Evolutionary conservation across 768 basidiomycete species (phyloP).

Genomic region (Saitozyma sp.): DNA sequence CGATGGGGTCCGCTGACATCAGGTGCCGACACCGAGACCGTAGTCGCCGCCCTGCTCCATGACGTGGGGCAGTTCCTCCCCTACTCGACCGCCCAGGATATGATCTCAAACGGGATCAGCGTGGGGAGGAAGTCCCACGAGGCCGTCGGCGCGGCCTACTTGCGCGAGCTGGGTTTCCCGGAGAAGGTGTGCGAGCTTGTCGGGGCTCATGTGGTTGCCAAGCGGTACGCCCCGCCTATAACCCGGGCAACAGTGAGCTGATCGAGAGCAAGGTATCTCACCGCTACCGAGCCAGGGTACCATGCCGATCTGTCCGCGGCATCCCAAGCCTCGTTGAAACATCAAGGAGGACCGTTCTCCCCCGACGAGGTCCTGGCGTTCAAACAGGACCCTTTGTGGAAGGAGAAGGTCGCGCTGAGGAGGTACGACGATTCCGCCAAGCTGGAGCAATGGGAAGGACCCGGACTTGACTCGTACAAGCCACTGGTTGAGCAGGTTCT

Average conservation of each 20-base stretch:
- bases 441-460: conserved; percentile 5
- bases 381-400: conserved; percentile 6
- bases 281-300: conserved; percentile 15
- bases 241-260: not conserved
- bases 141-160: conserved; percentile 11
- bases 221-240: conserved; percentile 1
- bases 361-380: conserved; percentile 7
- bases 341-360: conserved; percentile 19
- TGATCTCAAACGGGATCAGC: conserved; percentile 4
- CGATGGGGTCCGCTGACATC: too few relatives aligned
- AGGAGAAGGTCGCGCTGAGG: conserved; percentile 16
- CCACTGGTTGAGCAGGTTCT: too few relatives aligned
- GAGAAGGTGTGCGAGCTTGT: conserved; percentile 17
- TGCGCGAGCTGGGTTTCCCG: conserved; percentile 12
- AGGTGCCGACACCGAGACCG: conserved; percentile 15
- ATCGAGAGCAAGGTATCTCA: conserved; percentile 10
- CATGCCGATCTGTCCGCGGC: conserved; percentile 3
- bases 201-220: conserved; percentile 18
- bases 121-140: conserved; percentile 13
- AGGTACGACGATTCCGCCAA: conserved; percentile 19
- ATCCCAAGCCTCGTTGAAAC: conserved; percentile 12
- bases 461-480: conserved; percentile 9
- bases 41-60: conserved; percentile 14
- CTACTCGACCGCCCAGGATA: conserved; percentile 6
- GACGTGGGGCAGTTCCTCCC: conserved; percentile 20